Evolutionary conservation across 371 early-diverging fungal species (phyloP).

Genomic region (Neoconidiobolus thromboides): DNA sequence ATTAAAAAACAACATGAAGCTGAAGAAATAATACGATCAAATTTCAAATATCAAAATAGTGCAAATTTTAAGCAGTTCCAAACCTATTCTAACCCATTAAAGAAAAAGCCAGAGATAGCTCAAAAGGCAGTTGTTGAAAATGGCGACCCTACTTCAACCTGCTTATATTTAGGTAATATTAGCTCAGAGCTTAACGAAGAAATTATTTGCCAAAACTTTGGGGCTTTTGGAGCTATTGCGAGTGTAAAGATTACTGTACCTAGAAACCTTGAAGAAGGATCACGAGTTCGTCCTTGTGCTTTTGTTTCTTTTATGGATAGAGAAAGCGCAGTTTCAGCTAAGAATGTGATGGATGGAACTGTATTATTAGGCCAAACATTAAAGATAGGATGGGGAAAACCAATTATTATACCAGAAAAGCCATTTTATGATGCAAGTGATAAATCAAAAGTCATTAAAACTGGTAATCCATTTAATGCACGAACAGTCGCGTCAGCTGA

Average conservation of each 20-base stretch:
- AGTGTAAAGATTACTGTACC: conserved; percentile 95
- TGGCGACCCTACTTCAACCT: conserved; percentile 62
- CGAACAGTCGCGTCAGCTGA: conserved; percentile 7
- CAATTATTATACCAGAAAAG: conserved; percentile 52
- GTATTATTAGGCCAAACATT: conserved; percentile 36
- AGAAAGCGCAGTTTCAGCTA: conserved; percentile 46
- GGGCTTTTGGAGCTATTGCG: conserved; percentile 65
- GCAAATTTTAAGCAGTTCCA: too few species aligned
- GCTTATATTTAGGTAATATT: conserved; percentile 76
- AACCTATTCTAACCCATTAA: too few species aligned
- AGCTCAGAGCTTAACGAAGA: conserved; percentile 50
- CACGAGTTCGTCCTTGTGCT: conserved; percentile 51
- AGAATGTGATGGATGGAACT: conserved; percentile 51
- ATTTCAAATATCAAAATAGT: conserved; percentile 23
- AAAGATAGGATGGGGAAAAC: conserved; percentile 80
- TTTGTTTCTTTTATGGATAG: conserved; percentile 86
- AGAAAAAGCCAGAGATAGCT: too few species aligned
- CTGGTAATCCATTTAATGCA: conserved; percentile 57
- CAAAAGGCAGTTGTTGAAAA: conserved; percentile 18
- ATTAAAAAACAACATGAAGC: neutral
- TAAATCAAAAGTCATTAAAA: conserved; percentile 6
- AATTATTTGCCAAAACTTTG: conserved; percentile 54
- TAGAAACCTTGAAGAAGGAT: conserved; percentile 61
- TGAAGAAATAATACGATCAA: neutral
- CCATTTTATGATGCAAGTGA: conserved; percentile 48